Percentiles rank a stretch among this genome's conserved stretches.
These are phyloP conservation scores for Arthromyces matolae DNA, from an alignment of 768 basidiomycete species.

Conservation along the genomic window DNA sequence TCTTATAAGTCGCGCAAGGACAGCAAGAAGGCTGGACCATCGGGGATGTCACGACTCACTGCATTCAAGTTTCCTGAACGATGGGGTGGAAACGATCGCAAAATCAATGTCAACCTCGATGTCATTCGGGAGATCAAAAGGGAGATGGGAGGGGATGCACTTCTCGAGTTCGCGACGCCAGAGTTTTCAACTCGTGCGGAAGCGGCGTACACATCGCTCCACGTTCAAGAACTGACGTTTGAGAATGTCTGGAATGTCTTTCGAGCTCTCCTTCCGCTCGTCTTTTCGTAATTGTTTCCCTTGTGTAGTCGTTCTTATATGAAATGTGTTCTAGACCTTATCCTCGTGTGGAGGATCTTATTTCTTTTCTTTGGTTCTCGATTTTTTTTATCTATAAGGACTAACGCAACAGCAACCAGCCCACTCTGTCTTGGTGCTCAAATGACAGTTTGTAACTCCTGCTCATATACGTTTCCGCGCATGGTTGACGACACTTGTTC, in stretches of 20 bases:
- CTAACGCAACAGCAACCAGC: neutral
- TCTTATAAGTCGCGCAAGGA: neutral
- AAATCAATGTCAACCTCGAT: conserved; percentile 20
- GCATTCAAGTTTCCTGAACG: conserved; percentile 21
- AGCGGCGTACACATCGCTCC: conserved; percentile 1
- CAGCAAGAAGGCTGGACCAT: neutral
- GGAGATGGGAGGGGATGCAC: conserved; percentile 25
- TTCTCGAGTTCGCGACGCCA: conserved; percentile 27
- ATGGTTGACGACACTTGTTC: neutral
- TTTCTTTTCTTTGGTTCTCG: neutral
- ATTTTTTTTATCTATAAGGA: neutral
- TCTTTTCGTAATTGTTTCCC: neutral
- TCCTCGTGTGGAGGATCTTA: neutral
- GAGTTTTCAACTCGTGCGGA: conserved; percentile 20
- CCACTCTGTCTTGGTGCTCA: neutral
- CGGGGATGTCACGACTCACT: conserved; percentile 19
- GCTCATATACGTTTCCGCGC: neutral
- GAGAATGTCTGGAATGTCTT: conserved; percentile 18
- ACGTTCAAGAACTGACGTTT: conserved; percentile 8
- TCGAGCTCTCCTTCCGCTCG: neutral
- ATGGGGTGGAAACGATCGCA: conserved; percentile 27
- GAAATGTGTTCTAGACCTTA: neutral
- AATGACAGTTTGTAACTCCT: neutral
- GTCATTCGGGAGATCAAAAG: conserved; percentile 26
- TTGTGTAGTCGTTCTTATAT: neutral